These are phyloP conservation scores for Trichosporon inkin DNA, from an alignment of 1,284 basidiomycete genomes.

Conservation along the genomic window DNA sequence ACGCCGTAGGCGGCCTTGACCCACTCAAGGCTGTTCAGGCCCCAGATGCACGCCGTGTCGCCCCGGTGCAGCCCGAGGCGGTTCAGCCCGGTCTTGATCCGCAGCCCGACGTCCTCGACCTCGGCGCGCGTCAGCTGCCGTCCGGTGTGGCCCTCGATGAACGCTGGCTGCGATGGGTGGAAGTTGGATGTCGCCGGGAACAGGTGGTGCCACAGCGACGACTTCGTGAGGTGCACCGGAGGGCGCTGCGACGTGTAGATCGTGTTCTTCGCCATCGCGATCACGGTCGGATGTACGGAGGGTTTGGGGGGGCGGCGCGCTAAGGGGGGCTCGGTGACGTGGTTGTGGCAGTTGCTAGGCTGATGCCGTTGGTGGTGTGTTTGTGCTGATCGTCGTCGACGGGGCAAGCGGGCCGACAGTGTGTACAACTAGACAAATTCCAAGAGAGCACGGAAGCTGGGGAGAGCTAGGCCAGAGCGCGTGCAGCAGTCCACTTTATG, in stretches of 20 bases:
- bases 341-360: background rate
- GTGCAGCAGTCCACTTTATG: background rate
- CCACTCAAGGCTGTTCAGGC: slow-evolving; percentile 60
- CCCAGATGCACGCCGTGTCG: slow-evolving; percentile 42
- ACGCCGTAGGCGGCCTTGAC: slow-evolving; percentile 56
- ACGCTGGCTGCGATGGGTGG: slow-evolving; percentile 53
- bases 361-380: too few species aligned
- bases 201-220: slow-evolving; percentile 10
- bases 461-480: background rate
- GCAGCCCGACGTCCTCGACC: slow-evolving; percentile 57
- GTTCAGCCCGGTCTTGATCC: slow-evolving; percentile 57
- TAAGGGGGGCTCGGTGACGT: background rate
- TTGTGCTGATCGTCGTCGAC: too few species aligned
- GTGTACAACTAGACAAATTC: too few species aligned
- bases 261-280: slow-evolving; percentile 10
- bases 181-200: background rate
- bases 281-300: background rate
- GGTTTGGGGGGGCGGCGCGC: background rate
- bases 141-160: slow-evolving; percentile 63
- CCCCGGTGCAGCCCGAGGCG: slow-evolving; percentile 29
- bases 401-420: too few species aligned
- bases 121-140: slow-evolving; percentile 58
- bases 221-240: slow-evolving; percentile 32
- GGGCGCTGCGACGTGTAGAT: slow-evolving; percentile 31
- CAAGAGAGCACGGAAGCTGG: background rate